These are phyloP conservation scores for Oemleria cerasiformis DNA, from an alignment of 306 rosid species.

Conservation along the genomic window DNA sequence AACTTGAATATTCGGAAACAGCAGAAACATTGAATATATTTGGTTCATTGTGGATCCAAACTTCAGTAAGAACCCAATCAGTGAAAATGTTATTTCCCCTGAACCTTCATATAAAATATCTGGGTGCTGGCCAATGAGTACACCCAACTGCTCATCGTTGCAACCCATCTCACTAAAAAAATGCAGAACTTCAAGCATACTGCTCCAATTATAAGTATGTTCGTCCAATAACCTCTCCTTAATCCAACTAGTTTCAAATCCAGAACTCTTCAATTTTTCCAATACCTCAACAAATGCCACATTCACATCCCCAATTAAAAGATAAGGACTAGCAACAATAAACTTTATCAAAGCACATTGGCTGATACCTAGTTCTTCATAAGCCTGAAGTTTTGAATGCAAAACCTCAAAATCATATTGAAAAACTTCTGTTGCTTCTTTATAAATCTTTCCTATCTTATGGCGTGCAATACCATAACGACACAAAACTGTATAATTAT, in stretches of 20 bases:
- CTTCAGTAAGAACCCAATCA: conserved; percentile 59
- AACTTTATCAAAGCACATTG: conserved; percentile 25
- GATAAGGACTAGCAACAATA: conserved; percentile 47
- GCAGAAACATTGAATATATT: conserved; percentile 41
- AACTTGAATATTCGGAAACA: conserved; percentile 52
- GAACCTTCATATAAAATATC: conserved; percentile 59
- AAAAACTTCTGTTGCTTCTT: conserved; percentile 44
- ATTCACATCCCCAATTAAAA: conserved; percentile 59
- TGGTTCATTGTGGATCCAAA: conserved; percentile 49
- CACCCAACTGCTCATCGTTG: conserved; percentile 39
- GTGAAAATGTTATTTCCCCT: conserved; percentile 44
- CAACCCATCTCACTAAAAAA: conserved; percentile 44
- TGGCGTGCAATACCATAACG: conserved; percentile 60
- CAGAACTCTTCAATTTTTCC: conserved; percentile 44
- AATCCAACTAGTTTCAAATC: conserved; percentile 48
- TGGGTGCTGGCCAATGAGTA: conserved; percentile 35
- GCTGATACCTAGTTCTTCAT: conserved; percentile 48
- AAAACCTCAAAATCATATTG: conserved; percentile 44
- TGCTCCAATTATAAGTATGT: conserved; percentile 55
- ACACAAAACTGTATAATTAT: conserved; percentile 48
- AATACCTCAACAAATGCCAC: conserved; percentile 46
- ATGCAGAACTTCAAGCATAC: conserved; percentile 42
- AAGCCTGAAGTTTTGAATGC: conserved; percentile 46
- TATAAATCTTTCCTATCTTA: conserved; percentile 59
- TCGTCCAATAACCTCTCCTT: conserved; percentile 37